A percentile compares a stretch with the other conserved stretches of the same genome.
These are phyloP conservation scores for Paragyromitra xinjiangensis DNA, from an alignment of 495 filamentous ascomycete genomes.

Conservation along the genomic window DNA sequence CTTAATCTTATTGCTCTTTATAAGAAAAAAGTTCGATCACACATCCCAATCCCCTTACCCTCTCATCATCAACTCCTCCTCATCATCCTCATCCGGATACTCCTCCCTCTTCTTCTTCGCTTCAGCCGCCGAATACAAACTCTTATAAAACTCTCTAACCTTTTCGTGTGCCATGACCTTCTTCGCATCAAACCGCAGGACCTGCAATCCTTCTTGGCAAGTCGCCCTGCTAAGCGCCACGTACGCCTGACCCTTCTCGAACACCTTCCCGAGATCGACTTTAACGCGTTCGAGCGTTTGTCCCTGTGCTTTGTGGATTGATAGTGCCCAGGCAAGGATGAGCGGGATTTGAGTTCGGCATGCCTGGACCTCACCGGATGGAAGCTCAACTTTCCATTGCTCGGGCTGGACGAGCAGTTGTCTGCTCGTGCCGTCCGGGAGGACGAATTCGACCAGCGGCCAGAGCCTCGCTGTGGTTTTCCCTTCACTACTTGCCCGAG, in stretches of 20 bases:
- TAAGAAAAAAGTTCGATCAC: background rate
- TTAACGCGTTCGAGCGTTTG: constrained; percentile 95
- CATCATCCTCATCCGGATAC: constrained; percentile 8
- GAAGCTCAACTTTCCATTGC: constrained; percentile 94
- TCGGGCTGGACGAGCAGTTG: constrained; percentile 85
- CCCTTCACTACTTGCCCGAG: constrained; percentile 20
- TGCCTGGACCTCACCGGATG: constrained; percentile 93
- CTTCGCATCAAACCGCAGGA: constrained; percentile 82
- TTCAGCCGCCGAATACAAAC: constrained; percentile 68
- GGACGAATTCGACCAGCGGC: constrained; percentile 82
- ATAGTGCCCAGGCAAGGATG: constrained; percentile 95
- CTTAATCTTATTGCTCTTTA: background rate
- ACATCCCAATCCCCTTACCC: background rate
- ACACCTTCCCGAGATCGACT: constrained; percentile 88
- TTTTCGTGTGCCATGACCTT: constrained; percentile 95
- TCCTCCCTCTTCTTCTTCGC: constrained; percentile 44
- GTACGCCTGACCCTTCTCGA: constrained; percentile 93
- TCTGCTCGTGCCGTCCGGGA: constrained; percentile 79
- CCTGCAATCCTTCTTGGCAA: constrained; percentile 84
- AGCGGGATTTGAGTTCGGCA: constrained; percentile 79
- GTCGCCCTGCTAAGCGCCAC: constrained; percentile 87
- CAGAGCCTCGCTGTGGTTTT: constrained; percentile 66
- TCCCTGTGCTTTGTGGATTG: constrained; percentile 97
- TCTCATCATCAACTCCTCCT: background rate
- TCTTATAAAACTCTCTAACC: constrained; percentile 83